Conservation (phyloP, 139 green algal genomes). For the Chlamydomonas eustigma region DNA sequence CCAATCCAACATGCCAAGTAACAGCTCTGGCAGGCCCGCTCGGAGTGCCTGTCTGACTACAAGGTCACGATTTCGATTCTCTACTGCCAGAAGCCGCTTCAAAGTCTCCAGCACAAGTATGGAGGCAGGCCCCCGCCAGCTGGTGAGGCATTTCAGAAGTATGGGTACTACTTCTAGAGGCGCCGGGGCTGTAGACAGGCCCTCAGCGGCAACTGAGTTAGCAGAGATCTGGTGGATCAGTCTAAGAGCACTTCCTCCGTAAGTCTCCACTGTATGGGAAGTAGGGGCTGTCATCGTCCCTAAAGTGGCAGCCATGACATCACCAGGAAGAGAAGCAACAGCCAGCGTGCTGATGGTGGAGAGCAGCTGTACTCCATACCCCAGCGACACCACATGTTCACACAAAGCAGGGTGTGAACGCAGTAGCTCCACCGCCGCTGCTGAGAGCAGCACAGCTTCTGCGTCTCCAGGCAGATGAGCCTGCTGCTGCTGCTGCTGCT, state of each 20-base stretch:
- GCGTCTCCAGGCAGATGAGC: background rate
- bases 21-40: conserved; percentile 31
- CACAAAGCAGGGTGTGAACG: conserved; percentile 5
- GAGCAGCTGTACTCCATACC: conserved; percentile 54
- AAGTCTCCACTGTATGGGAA: background rate
- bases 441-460: background rate
- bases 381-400: conserved; percentile 64
- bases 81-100: conserved; percentile 50
- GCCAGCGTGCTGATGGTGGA: background rate
- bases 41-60: conserved; percentile 59
- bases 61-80: conserved; percentile 56
- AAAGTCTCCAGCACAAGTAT: conserved; percentile 74
- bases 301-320: background rate
- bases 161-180: background rate
- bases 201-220: conserved; percentile 43
- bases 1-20: conserved; percentile 71
- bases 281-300: background rate
- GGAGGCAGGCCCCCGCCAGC: conserved; percentile 19
- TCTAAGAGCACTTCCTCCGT: conserved; percentile 48
- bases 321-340: no score
- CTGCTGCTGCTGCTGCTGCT: background rate
- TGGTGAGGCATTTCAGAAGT: background rate
- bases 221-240: conserved; percentile 70
- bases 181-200: conserved; percentile 40
- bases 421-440: conserved; percentile 3